These are phyloP conservation scores for Ramaria sp. DNA, from an alignment of 768 basidiomycete species.

Conservation along the genomic window DNA sequence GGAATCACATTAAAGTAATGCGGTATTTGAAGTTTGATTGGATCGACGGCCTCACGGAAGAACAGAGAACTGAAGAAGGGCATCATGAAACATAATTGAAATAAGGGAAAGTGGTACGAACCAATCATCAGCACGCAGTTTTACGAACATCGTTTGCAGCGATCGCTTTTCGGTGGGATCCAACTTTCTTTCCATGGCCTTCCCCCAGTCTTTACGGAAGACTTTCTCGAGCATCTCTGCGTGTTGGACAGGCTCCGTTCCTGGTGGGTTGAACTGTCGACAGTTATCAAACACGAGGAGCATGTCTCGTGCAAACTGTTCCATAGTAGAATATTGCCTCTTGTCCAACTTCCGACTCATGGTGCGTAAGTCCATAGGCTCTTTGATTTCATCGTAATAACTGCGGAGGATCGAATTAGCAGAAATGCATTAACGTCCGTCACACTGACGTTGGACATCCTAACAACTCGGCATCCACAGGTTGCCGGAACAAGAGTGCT, in stretches of 20 bases:
- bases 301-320: conserved; percentile 68
- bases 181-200: conserved; percentile 61
- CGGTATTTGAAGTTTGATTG: conserved; percentile 70
- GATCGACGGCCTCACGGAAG: conserved; percentile 85
- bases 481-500: conserved; percentile 60
- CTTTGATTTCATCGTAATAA: conserved; percentile 82
- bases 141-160: conserved; percentile 58
- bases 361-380: conserved; percentile 92
- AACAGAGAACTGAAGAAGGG: conserved; percentile 22
- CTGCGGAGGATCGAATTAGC: conserved; percentile 28
- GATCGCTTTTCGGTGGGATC: conserved; percentile 72
- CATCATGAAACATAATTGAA: neutral
- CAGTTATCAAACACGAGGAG: conserved; percentile 85
- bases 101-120: conserved; percentile 24
- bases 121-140: conserved; percentile 59
- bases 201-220: conserved; percentile 84
- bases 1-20: conserved; percentile 83
- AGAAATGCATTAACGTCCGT: neutral
- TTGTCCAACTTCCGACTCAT: conserved; percentile 57
- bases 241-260: conserved; percentile 60
- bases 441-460: conserved; percentile 82
- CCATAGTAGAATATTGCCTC: conserved; percentile 69
- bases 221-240: conserved; percentile 64
- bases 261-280: conserved; percentile 82
- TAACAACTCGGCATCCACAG: conserved; percentile 75